Percentiles rank a stretch among this genome's conserved stretches.
Evolutionary conservation across 2,329 filamentous ascomycete genomes (phyloP).

Genomic region (Lachnellula suecica): DNA sequence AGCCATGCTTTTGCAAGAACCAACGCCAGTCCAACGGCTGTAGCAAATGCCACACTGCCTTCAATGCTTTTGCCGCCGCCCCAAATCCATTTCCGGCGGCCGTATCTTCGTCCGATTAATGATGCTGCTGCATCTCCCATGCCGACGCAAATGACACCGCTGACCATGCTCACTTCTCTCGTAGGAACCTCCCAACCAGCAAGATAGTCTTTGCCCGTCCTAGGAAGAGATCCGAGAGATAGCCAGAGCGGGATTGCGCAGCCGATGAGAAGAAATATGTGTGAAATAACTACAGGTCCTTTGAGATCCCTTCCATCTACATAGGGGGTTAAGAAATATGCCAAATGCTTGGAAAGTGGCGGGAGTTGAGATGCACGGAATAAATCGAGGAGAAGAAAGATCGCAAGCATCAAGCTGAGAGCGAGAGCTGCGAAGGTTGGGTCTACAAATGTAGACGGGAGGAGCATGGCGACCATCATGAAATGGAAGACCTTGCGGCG

Average conservation of each 20-base stretch:
- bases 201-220: conserved; percentile 55
- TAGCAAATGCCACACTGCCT: conserved; percentile 78
- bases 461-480: conserved; percentile 95
- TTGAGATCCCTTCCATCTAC: conserved; percentile 91
- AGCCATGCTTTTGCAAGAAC: conserved; percentile 73
- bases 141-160: conserved; percentile 90
- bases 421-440: conserved; percentile 80
- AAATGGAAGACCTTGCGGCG: conserved; percentile 96
- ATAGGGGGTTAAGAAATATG: conserved; percentile 85
- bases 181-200: conserved; percentile 72
- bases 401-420: conserved; percentile 72
- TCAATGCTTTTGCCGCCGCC: conserved; percentile 94
- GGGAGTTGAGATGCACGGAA: conserved; percentile 89
- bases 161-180: conserved; percentile 84
- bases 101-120: conserved; percentile 83
- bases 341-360: conserved; percentile 82
- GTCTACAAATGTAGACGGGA: conserved; percentile 84
- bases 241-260: conserved; percentile 96
- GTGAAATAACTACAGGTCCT: conserved; percentile 91
- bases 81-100: conserved; percentile 92
- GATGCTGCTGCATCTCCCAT: conserved; percentile 93
- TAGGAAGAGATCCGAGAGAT: conserved; percentile 68
- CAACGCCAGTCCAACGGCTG: conserved; percentile 75
- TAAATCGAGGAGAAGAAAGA: conserved; percentile 87
- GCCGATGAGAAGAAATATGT: conserved; percentile 93